These are phyloP conservation scores for Psophocarpus tetragonolobus DNA, from an alignment of 306 rosid species.

Conservation along the genomic window DNA sequence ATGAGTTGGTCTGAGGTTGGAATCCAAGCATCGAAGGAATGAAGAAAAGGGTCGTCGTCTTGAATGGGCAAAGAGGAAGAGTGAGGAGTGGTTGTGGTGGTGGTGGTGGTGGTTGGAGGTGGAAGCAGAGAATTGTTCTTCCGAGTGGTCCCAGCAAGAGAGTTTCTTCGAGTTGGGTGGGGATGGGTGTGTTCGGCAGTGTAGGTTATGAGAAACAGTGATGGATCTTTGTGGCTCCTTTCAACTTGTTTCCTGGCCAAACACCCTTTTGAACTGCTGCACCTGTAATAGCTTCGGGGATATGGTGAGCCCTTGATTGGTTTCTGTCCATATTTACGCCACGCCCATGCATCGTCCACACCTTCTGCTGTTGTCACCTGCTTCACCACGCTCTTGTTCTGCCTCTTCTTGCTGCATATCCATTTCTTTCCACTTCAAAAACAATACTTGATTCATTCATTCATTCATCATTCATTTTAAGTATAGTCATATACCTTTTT, in stretches of 20 bases:
- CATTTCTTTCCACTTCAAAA: no score
- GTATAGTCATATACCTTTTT: slow-evolving; percentile 45
- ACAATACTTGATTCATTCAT: no score
- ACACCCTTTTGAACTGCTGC: slow-evolving; percentile 91
- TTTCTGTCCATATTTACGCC: slow-evolving; percentile 97
- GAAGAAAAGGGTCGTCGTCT: no score
- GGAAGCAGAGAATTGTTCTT: slow-evolving; percentile 25
- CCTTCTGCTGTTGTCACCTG: slow-evolving; percentile 51
- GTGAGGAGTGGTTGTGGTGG: no score
- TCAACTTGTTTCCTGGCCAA: slow-evolving; percentile 88
- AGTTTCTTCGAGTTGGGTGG: slow-evolving; percentile 58
- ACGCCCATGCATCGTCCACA: slow-evolving; percentile 73
- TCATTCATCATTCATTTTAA: no score
- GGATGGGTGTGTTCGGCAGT: slow-evolving; percentile 80
- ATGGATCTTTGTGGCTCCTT: slow-evolving; percentile 63
- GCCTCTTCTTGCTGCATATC: slow-evolving; percentile 65
- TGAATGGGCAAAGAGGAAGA: no score
- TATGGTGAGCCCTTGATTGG: slow-evolving; percentile 94
- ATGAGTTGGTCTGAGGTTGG: slow-evolving; percentile 34
- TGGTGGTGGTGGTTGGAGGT: background rate
- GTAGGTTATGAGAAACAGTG: slow-evolving; percentile 63
- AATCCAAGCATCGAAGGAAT: slow-evolving; percentile 43
- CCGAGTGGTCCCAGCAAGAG: slow-evolving; percentile 36
- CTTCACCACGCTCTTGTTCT: slow-evolving; percentile 63
- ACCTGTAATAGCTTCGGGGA: slow-evolving; percentile 89